These are phyloP conservation scores for Diaporthe vaccinii DNA, from an alignment of 2,329 filamentous ascomycete species.

Conservation along the genomic window DNA sequence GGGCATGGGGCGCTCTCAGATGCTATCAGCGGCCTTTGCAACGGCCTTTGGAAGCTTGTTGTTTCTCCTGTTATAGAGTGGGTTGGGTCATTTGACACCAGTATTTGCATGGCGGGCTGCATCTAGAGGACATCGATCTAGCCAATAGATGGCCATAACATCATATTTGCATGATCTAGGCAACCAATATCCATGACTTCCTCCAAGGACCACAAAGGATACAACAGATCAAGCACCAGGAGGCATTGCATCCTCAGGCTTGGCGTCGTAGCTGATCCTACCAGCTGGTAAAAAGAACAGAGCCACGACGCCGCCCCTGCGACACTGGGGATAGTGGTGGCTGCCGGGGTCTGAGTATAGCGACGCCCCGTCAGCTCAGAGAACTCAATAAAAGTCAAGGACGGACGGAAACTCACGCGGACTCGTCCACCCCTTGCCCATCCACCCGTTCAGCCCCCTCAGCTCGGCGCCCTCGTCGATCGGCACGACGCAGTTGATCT, in stretches of 20 bases:
- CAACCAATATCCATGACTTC: background rate
- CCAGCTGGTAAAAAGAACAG: slow-evolving; percentile 69
- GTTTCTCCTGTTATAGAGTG: background rate
- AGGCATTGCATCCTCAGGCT: slow-evolving; percentile 59
- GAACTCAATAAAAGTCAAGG: background rate
- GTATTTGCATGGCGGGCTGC: background rate
- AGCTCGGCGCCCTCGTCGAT: slow-evolving; percentile 63
- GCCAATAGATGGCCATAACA: background rate
- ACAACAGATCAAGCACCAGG: slow-evolving; percentile 35
- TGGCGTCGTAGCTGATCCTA: slow-evolving; percentile 63
- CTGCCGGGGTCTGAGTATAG: slow-evolving; percentile 57
- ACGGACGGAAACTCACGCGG: slow-evolving; percentile 50
- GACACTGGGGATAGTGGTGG: slow-evolving; percentile 68
- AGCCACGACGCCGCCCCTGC: slow-evolving; percentile 63
- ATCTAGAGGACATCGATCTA: background rate
- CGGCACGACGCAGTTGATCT: slow-evolving; percentile 68
- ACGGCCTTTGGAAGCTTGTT: slow-evolving; percentile 2
- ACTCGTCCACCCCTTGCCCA: slow-evolving; percentile 68
- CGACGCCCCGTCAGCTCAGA: background rate
- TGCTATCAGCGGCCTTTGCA: background rate
- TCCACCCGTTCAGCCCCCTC: slow-evolving; percentile 69
- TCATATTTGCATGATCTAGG: background rate
- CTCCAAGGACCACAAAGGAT: background rate
- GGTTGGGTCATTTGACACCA: background rate
- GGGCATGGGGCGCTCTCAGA: background rate